Conservation (phyloP, 2,329 filamentous ascomycete genomes). For the Orbilia blumenaviensis region DNA sequence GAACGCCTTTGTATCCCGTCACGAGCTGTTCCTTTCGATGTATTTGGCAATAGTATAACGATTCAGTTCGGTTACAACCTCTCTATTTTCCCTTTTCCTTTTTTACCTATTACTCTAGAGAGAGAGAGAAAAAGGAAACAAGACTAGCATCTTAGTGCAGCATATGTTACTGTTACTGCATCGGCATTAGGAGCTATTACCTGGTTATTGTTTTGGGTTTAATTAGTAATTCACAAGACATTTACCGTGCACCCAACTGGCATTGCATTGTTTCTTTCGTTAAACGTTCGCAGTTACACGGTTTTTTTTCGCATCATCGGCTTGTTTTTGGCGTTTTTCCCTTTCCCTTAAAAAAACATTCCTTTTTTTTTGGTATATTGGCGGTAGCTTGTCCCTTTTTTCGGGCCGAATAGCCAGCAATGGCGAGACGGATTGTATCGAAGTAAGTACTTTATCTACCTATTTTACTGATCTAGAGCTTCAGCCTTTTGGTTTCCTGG, state of each 20-base stretch:
- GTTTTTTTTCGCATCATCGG: no score
- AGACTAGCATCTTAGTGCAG: neutral
- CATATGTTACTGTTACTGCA: neutral
- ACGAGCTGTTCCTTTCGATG: neutral
- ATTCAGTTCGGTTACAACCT: neutral
- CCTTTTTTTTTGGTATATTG: neutral
- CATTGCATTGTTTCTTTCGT: no score
- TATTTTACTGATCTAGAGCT: neutral
- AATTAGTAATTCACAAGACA: no score
- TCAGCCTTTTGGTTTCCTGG: neutral
- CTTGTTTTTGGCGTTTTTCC: no score
- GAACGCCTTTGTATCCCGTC: neutral
- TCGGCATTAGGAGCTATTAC: neutral
- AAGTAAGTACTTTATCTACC: conserved; percentile 32
- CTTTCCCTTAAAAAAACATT: no score
- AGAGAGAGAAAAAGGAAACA: no score
- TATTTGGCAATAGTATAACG: conserved; percentile 1
- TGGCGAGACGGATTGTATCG: conserved; percentile 48
- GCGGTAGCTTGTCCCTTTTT: neutral
- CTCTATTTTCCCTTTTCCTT: neutral
- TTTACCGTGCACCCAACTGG: no score
- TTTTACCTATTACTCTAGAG: neutral
- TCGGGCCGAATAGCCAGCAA: conserved; percentile 21
- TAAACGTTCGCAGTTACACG: no score
- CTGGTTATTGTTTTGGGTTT: no score